Evolutionary conservation across 805 yeast genomes (phyloP).

Genomic region (Ogataea pignaliae): DNA sequence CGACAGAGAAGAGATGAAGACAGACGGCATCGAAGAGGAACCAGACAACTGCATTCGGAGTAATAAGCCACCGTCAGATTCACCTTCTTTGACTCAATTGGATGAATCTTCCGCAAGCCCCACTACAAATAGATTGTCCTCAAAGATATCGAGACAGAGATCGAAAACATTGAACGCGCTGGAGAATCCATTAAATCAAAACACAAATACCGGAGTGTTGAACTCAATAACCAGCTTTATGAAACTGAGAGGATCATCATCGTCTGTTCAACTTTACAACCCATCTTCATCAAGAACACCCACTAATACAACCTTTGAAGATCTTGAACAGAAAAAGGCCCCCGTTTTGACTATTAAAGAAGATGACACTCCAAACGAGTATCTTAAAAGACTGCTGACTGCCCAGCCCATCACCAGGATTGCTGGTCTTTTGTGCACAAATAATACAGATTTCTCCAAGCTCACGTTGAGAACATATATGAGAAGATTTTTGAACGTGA

Average conservation of each 20-base stretch:
- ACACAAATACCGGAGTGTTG: conserved; percentile 21
- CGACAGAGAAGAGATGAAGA: conserved; percentile 7
- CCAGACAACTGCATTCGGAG: background rate
- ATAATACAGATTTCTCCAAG: conserved; percentile 27
- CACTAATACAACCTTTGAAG: conserved; percentile 4
- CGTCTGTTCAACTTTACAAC: background rate
- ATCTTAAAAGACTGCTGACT: conserved; percentile 28
- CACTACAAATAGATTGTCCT: conserved; percentile 2
- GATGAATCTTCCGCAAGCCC: background rate
- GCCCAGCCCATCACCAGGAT: conserved; percentile 23
- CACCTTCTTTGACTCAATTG: background rate
- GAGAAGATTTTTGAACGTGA: conserved; percentile 42
- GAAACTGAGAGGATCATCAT: conserved; percentile 16
- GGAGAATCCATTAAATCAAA: conserved; percentile 13
- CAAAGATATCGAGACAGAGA: conserved; percentile 23
- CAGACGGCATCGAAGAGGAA: background rate
- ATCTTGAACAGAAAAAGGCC: conserved; percentile 3
- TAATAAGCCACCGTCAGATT: background rate
- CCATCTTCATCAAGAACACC: conserved; percentile 6
- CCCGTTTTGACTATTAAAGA: conserved; percentile 3
- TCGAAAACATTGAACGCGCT: conserved; percentile 30
- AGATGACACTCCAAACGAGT: conserved; percentile 30
- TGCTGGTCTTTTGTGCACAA: conserved; percentile 26
- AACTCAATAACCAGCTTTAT: conserved; percentile 28
- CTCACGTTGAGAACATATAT: conserved; percentile 21